Conservation (phyloP, 306 rosid genomes). For the Vachellia collinsii region DNA sequence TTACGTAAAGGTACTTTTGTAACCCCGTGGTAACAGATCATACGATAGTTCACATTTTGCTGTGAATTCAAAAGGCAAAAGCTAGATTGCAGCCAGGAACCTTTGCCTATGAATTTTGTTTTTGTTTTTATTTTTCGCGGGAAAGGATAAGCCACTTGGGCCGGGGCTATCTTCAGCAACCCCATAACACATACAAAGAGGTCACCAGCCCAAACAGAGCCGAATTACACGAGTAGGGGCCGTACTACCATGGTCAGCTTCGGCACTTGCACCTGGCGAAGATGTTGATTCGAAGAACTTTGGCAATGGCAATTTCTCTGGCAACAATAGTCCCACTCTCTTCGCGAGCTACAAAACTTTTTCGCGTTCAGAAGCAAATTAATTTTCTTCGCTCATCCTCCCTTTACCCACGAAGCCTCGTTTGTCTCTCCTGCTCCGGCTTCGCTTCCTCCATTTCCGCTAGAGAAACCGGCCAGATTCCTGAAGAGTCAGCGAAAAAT, state of each 20-base stretch:
- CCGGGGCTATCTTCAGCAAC: not conserved
- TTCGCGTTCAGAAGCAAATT: slow-evolving; percentile 29
- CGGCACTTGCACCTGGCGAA: not conserved
- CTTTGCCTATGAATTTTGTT: too few relatives aligned
- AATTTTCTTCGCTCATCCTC: slow-evolving; percentile 35
- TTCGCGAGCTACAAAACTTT: slow-evolving; percentile 8
- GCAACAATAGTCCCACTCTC: slow-evolving; percentile 44
- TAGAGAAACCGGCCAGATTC: slow-evolving; percentile 34
- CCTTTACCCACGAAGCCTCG: slow-evolving; percentile 20
- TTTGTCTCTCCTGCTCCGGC: slow-evolving; percentile 41
- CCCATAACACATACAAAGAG: not conserved
- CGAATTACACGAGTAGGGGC: not conserved
- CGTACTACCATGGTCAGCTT: not conserved
- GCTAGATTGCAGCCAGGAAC: too few relatives aligned
- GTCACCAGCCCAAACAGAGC: not conserved
- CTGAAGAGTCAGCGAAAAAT: slow-evolving; percentile 50
- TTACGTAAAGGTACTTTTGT: too few relatives aligned
- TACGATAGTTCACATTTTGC: too few relatives aligned
- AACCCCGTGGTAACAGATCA: too few relatives aligned
- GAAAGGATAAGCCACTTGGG: not conserved
- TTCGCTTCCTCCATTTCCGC: slow-evolving; percentile 37
- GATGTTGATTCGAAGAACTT: slow-evolving; percentile 66
- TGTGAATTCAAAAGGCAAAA: too few relatives aligned
- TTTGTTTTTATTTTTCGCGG: too few relatives aligned
- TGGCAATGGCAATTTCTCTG: slow-evolving; percentile 53